Conservation (phyloP, 2,329 filamentous ascomycete species). For the Colletotrichum sidae region DNA sequence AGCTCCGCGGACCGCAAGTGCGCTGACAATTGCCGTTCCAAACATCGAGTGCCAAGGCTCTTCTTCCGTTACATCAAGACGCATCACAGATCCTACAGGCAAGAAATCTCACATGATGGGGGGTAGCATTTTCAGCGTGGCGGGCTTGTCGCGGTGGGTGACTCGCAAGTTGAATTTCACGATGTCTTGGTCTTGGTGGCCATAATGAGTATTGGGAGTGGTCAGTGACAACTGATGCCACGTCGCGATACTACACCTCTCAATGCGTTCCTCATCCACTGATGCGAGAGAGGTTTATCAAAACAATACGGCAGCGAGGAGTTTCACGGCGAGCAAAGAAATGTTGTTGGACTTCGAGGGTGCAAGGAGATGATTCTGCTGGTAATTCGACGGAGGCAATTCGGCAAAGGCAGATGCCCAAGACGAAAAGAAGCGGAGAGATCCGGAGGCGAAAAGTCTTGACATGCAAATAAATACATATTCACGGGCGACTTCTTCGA, state of each 20-base stretch:
- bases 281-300: too few species aligned
- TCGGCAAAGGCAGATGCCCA: neutral
- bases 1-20: neutral
- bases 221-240: too few species aligned
- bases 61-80: conserved; percentile 10
- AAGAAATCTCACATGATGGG: neutral
- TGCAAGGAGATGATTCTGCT: neutral
- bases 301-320: too few species aligned
- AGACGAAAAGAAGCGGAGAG: conserved; percentile 29
- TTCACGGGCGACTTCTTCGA: neutral
- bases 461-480: conserved; percentile 4
- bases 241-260: too few species aligned
- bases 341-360: neutral
- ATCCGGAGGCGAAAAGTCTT: conserved; percentile 3
- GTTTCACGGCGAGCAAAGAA: too few species aligned
- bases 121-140: neutral
- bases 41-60: conserved; percentile 21
- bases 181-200: too few species aligned
- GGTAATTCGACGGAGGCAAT: neutral
- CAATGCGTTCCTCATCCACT: accelerated
- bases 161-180: too few species aligned
- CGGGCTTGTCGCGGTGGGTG: neutral
- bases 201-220: too few species aligned
- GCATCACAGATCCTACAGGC: conserved; percentile 13
- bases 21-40: neutral